phyloP scores from a whole-genome alignment of 805 yeast genomes.

The Candida alai region DNA sequence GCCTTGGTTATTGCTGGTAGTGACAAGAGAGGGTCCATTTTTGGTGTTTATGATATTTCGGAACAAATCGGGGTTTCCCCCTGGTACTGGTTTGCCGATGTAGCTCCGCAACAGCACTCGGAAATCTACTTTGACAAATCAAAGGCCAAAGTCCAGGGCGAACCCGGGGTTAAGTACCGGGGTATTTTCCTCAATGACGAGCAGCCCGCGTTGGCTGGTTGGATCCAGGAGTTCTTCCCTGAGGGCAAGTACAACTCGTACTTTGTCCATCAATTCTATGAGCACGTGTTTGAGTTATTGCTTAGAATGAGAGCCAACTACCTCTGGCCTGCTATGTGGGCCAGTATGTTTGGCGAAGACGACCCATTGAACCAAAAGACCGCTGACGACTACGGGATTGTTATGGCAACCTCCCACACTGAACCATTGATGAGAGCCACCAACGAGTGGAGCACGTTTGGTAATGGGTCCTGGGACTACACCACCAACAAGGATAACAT shows the following conservation, averaged over 20 bases:
- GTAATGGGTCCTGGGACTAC: conserved; percentile 17
- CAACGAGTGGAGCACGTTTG: conserved; percentile 14
- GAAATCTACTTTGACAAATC: conserved; percentile 10
- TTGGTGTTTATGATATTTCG: conserved; percentile 15
- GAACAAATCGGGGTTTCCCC: conserved; percentile 17
- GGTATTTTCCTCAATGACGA: conserved; percentile 17
- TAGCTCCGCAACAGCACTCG: conserved; percentile 9
- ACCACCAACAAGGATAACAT: conserved; percentile 15
- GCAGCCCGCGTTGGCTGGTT: conserved; percentile 15
- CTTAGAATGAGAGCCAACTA: conserved; percentile 15
- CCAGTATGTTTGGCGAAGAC: conserved; percentile 15
- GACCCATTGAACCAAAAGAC: conserved; percentile 14
- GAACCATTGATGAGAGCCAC: conserved; percentile 17
- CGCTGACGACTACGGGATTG: conserved; percentile 18
- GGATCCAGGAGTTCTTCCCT: conserved; percentile 13
- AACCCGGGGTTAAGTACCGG: conserved; percentile 15
- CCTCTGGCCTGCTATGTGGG: conserved; percentile 19
- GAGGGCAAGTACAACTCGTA: conserved; percentile 11
- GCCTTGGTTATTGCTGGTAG: conserved; percentile 16
- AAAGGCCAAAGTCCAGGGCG: conserved; percentile 10
- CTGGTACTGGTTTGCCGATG: conserved; percentile 17
- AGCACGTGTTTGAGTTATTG: conserved; percentile 12
- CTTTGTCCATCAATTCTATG: conserved; percentile 16
- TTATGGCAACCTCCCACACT: conserved; percentile 18
- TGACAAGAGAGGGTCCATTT: conserved; percentile 17